Evolutionary conservation across 768 basidiomycete genomes (phyloP).

Genomic region (Gautieria morchelliformis): DNA sequence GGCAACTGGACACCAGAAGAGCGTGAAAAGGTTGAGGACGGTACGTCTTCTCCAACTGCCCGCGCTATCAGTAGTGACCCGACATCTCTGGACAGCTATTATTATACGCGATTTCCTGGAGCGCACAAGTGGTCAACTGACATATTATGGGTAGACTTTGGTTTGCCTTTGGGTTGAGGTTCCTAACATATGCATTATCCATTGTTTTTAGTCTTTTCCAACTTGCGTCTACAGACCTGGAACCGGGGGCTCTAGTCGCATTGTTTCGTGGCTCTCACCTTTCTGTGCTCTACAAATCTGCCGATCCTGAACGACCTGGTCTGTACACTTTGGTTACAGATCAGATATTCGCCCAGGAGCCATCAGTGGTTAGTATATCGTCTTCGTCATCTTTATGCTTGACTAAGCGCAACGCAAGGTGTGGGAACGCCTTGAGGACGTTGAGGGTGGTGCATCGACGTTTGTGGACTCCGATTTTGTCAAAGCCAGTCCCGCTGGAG

Average conservation of each 20-base stretch:
- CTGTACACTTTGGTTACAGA: slow-evolving; percentile 85
- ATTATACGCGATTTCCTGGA: slow-evolving; percentile 61
- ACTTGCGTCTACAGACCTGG: slow-evolving; percentile 39
- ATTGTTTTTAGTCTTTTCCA: slow-evolving; percentile 43
- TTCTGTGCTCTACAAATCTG: slow-evolving; percentile 69
- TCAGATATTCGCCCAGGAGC: slow-evolving; percentile 66
- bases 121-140: slow-evolving; percentile 68
- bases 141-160: slow-evolving; percentile 55
- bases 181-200: neutral
- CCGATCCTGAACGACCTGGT: slow-evolving; percentile 21
- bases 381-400: neutral
- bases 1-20: slow-evolving; percentile 42
- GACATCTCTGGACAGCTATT: slow-evolving; percentile 39
- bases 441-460: slow-evolving; percentile 67
- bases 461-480: slow-evolving; percentile 73
- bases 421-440: slow-evolving; percentile 86
- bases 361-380: slow-evolving; percentile 45
- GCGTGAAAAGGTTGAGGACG: slow-evolving; percentile 55
- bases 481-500: slow-evolving; percentile 57
- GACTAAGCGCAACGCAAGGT: neutral
- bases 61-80: neutral
- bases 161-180: neutral
- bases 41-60: slow-evolving; percentile 31
- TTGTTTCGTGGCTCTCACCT: slow-evolving; percentile 89
- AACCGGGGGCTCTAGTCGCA: slow-evolving; percentile 59